Evolutionary conservation across 495 filamentous ascomycete genomes (phyloP).

Genomic region (Hypoxylon perforatum): DNA sequence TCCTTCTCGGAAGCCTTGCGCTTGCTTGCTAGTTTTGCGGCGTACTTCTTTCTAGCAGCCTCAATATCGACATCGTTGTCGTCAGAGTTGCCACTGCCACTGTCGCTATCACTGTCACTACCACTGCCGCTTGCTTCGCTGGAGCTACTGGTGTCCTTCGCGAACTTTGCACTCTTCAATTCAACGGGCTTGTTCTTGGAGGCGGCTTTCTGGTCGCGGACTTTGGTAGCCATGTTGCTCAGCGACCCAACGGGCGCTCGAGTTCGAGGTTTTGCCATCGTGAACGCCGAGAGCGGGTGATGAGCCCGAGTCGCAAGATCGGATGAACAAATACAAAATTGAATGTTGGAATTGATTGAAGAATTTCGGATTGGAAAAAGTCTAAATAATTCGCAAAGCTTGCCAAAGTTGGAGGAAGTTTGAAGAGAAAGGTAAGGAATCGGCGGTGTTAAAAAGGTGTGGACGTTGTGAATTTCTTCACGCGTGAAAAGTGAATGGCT

Average conservation of each 20-base stretch:
- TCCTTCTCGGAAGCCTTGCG: constrained; percentile 35
- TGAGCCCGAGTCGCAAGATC: neutral
- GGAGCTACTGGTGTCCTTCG: constrained; percentile 9
- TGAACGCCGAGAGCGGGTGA: constrained; percentile 20
- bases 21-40: constrained; percentile 37
- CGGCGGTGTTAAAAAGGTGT: too few relatives aligned
- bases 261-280: constrained; percentile 18
- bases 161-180: constrained; percentile 36
- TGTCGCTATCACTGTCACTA: constrained; percentile 37
- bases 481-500: constrained; percentile 16
- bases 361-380: neutral
- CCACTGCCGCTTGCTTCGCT: too few relatives aligned
- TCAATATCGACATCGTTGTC: constrained; percentile 42
- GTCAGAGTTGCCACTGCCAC: constrained; percentile 26
- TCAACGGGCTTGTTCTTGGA: constrained; percentile 18
- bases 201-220: constrained; percentile 23
- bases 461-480: too few relatives aligned
- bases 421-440: too few relatives aligned
- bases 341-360: neutral
- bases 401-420: too few relatives aligned
- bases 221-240: constrained; percentile 9
- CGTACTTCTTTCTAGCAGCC: constrained; percentile 43
- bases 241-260: constrained; percentile 23
- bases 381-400: neutral
- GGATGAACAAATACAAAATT: neutral